Evolutionary conservation across 192 early-diverging fungal genomes (phyloP).

Genomic region (Mortierella hygrophila): DNA sequence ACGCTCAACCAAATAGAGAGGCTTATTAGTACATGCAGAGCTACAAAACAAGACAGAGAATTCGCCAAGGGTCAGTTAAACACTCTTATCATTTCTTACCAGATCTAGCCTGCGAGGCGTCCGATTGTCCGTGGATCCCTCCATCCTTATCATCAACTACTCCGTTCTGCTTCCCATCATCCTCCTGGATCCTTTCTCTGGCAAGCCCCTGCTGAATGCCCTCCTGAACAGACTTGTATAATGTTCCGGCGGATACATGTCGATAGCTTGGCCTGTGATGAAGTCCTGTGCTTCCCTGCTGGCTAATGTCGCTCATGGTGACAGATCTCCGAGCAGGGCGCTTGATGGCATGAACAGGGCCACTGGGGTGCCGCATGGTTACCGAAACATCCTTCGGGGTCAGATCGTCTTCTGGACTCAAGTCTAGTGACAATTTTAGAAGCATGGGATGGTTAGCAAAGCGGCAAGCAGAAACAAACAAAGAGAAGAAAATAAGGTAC

Average conservation of each 20-base stretch:
- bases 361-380: background rate
- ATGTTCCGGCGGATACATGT: constrained; percentile 27
- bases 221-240: constrained; percentile 38
- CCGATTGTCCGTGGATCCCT: background rate
- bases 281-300: constrained; percentile 9
- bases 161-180: too few relatives aligned
- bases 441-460: background rate
- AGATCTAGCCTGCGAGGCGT: background rate
- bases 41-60: background rate
- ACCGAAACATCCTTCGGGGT: background rate
- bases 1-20: too few relatives aligned
- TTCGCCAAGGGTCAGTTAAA: background rate
- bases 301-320: constrained; percentile 20
- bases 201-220: constrained; percentile 17
- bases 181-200: constrained; percentile 11
- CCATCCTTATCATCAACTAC: background rate
- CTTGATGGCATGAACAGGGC: background rate
- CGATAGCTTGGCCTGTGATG: constrained; percentile 45
- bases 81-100: background rate
- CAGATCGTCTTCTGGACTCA: background rate
- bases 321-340: constrained; percentile 32
- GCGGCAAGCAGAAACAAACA: background rate
- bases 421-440: background rate
- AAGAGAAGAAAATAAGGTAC: background rate
- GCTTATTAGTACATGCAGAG: background rate